Conservation (phyloP, 2,329 filamentous ascomycete species). For the Nakataea oryzae region DNA sequence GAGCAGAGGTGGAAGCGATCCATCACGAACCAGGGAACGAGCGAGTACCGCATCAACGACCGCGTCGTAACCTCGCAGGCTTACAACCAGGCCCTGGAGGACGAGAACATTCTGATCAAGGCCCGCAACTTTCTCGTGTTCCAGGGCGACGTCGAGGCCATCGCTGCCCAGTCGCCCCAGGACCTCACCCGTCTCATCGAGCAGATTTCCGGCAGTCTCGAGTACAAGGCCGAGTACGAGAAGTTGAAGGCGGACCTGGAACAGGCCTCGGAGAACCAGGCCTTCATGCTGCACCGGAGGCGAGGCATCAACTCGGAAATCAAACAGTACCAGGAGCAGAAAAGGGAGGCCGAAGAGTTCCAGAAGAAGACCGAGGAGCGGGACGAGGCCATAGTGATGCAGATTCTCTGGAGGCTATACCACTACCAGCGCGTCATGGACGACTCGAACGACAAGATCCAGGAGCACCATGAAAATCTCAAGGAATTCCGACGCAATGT, state of each 20-base stretch:
- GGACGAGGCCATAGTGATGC: conserved; percentile 82
- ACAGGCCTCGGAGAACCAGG: conserved; percentile 78
- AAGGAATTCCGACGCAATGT: conserved; percentile 87
- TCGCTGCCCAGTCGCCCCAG: conserved; percentile 88
- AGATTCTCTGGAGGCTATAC: conserved; percentile 93
- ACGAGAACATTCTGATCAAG: conserved; percentile 95
- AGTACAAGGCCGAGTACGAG: conserved; percentile 92
- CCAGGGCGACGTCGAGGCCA: conserved; percentile 94
- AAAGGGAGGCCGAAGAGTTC: conserved; percentile 88
- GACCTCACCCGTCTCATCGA: conserved; percentile 91
- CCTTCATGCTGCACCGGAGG: conserved; percentile 77
- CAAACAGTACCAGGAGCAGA: conserved; percentile 95
- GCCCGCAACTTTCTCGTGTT: conserved; percentile 97
- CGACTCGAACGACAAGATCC: conserved; percentile 80
- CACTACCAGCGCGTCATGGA: conserved; percentile 92
- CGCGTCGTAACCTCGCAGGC: conserved; percentile 77
- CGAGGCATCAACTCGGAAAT: conserved; percentile 96
- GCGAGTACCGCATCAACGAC: conserved; percentile 96
- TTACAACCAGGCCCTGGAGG: conserved; percentile 87
- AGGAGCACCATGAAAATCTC: conserved; percentile 87
- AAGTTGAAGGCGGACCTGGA: conserved; percentile 77
- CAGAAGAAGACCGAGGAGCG: conserved; percentile 83
- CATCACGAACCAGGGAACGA: conserved; percentile 79
- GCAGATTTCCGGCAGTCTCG: conserved; percentile 92
- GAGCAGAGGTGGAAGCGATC: conserved; percentile 93